phyloP scores from a whole-genome alignment of 2,329 filamentous ascomycete species.

The Verticillium dahliae region DNA sequence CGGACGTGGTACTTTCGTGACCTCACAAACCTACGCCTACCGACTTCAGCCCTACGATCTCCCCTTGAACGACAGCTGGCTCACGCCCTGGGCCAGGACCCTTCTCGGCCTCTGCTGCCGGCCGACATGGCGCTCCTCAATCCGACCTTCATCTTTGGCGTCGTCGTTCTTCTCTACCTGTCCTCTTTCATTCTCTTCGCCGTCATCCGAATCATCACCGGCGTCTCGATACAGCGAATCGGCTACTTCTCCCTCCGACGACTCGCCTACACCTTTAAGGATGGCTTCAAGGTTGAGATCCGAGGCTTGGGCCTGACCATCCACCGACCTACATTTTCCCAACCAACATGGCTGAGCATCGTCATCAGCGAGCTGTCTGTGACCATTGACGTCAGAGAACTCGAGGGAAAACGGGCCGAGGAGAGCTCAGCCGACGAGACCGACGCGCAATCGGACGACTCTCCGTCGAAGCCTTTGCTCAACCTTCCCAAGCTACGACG shows the following conservation, averaged over 20 bases:
- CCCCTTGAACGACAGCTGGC: not conserved
- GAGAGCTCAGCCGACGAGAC: conserved; percentile 21
- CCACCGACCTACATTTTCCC: conserved; percentile 91
- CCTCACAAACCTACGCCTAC: not conserved
- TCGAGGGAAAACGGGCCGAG: conserved; percentile 44
- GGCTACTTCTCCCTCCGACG: conserved; percentile 89
- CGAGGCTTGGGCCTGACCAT: conserved; percentile 81
- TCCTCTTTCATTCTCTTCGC: conserved; percentile 91
- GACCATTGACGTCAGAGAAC: conserved; percentile 67
- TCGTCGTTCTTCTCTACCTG: conserved; percentile 80
- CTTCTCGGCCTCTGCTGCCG: conserved; percentile 3
- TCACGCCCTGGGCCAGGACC: not conserved
- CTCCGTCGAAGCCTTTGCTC: conserved; percentile 3
- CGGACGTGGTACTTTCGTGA: not conserved
- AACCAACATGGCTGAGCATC: conserved; percentile 93
- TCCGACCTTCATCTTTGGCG: conserved; percentile 79
- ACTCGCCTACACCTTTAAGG: conserved; percentile 80
- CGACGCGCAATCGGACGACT: conserved; percentile 4
- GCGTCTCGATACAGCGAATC: conserved; percentile 90
- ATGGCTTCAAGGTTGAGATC: conserved; percentile 85
- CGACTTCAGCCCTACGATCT: not conserved
- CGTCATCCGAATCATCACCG: conserved; percentile 83
- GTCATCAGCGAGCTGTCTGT: conserved; percentile 80
- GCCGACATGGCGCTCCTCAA: conserved; percentile 57
- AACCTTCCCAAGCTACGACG: conserved; percentile 16